Percentiles rank a stretch among this genome's conserved stretches.
Evolutionary conservation across 305 asterid genomes (phyloP).

Genomic region (Solanum hybrid): DNA sequence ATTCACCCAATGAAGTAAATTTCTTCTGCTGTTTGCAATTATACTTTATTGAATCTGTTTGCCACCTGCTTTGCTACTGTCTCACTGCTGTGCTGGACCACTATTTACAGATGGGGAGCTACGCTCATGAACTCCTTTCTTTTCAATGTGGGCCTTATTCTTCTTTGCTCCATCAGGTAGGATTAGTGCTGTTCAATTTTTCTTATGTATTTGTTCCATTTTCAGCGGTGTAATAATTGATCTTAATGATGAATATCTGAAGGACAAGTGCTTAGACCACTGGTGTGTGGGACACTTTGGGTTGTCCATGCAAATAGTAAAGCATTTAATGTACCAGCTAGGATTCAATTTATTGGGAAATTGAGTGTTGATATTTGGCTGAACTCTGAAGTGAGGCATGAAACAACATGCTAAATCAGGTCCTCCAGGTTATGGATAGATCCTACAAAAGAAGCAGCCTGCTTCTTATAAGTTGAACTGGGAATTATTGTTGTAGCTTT

Average conservation of each 20-base stretch:
- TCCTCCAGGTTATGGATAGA: background rate
- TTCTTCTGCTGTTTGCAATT: background rate
- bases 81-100: background rate
- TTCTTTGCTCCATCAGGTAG: constrained; percentile 95
- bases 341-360: background rate
- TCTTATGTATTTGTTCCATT: background rate
- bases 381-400: background rate
- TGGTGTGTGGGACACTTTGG: background rate
- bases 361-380: background rate
- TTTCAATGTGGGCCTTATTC: constrained; percentile 95
- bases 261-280: background rate
- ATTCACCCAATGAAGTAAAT: constrained; percentile 92
- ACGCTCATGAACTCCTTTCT: constrained; percentile 98
- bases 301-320: background rate
- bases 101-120: constrained; percentile 84
- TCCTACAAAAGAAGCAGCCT: background rate
- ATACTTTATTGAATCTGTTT: constrained; percentile 1
- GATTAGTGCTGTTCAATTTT: background rate
- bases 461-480: background rate
- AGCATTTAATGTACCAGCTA: background rate
- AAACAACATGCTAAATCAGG: background rate
- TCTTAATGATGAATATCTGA: background rate
- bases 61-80: background rate
- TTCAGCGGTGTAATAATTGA: background rate
- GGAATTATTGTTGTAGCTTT: background rate